Conservation (phyloP, 164 flowering plant genomes). For the Stephania yunnanensis region DNA sequence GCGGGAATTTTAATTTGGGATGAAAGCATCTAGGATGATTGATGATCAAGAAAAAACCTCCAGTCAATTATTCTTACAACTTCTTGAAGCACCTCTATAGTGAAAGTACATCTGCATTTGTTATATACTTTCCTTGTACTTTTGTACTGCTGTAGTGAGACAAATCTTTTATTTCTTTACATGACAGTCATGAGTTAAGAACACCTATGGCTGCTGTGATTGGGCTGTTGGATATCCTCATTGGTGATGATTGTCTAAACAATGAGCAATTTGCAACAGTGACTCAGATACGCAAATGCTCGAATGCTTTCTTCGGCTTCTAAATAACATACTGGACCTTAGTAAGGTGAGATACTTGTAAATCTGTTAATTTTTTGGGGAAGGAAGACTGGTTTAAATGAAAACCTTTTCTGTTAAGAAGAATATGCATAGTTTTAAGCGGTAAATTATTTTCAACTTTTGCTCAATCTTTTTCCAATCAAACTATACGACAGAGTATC, state of each 20-base stretch:
- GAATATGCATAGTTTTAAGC: neutral
- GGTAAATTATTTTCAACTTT: neutral
- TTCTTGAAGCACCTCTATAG: neutral
- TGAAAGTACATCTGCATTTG: neutral
- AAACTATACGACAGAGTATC: neutral
- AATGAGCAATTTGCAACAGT: constrained; percentile 82
- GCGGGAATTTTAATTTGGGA: neutral
- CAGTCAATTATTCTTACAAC: neutral
- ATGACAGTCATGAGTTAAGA: constrained; percentile 84
- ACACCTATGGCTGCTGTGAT: constrained; percentile 99
- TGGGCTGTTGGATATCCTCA: constrained; percentile 92
- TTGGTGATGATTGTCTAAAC: constrained; percentile 71
- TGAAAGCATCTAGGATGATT: neutral
- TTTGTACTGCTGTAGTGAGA: neutral
- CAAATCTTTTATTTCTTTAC: constrained; percentile 9
- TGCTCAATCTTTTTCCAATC: neutral
- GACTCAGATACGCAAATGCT: constrained; percentile 88
- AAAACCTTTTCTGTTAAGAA: neutral
- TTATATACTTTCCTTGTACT: neutral
- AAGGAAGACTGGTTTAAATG: neutral
- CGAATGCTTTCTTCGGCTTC: constrained; percentile 90
- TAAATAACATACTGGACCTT: constrained; percentile 91
- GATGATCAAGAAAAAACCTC: neutral
- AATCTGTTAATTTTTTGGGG: neutral
- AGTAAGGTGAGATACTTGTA: constrained; percentile 66